Percentiles rank a stretch among this genome's conserved stretches.
phyloP scores from a whole-genome alignment of 306 rosid genomes.

The Chamaecrista fasciculata region DNA sequence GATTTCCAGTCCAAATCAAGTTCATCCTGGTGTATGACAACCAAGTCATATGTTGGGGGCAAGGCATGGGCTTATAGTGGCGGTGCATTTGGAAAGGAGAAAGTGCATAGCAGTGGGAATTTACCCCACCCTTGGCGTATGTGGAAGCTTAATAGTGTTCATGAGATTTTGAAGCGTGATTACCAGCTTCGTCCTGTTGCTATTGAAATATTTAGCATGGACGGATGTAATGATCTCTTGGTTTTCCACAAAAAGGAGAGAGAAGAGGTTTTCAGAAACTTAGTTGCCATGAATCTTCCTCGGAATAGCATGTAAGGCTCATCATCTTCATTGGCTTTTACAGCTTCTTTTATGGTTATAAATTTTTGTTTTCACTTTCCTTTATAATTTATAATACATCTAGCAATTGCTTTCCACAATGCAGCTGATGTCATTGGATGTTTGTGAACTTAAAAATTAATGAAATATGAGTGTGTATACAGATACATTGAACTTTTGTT shows the following conservation, averaged over 20 bases:
- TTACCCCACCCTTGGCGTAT: slow-evolving; percentile 93
- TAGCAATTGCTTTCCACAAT: slow-evolving; percentile 1
- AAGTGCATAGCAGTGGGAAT: slow-evolving; percentile 73
- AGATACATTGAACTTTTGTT: background rate
- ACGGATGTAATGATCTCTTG: slow-evolving; percentile 97
- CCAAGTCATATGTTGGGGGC: slow-evolving; percentile 78
- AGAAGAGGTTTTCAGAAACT: slow-evolving; percentile 91
- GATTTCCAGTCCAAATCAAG: slow-evolving; percentile 89
- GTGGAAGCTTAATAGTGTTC: slow-evolving; percentile 99
- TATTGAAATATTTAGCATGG: slow-evolving; percentile 99
- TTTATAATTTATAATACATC: background rate
- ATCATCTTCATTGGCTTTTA: slow-evolving; percentile 12
- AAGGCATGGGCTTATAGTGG: slow-evolving; percentile 99
- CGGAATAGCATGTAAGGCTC: slow-evolving; percentile 89
- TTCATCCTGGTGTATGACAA: slow-evolving; percentile 61
- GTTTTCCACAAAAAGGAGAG: slow-evolving; percentile 99
- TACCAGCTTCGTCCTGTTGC: slow-evolving; percentile 99
- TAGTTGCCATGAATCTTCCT: slow-evolving; percentile 94
- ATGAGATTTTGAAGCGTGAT: slow-evolving; percentile 99
- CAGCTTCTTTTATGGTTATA: slow-evolving; percentile 14
- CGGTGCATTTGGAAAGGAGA: slow-evolving; percentile 99
- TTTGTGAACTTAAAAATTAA: slow-evolving; percentile 5
- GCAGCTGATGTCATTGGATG: slow-evolving; percentile 22
- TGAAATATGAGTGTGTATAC: background rate
- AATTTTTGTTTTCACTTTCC: slow-evolving; percentile 13